Conservation (phyloP, 495 filamentous ascomycete species). For the Trichocladium antarcticum region DNA sequence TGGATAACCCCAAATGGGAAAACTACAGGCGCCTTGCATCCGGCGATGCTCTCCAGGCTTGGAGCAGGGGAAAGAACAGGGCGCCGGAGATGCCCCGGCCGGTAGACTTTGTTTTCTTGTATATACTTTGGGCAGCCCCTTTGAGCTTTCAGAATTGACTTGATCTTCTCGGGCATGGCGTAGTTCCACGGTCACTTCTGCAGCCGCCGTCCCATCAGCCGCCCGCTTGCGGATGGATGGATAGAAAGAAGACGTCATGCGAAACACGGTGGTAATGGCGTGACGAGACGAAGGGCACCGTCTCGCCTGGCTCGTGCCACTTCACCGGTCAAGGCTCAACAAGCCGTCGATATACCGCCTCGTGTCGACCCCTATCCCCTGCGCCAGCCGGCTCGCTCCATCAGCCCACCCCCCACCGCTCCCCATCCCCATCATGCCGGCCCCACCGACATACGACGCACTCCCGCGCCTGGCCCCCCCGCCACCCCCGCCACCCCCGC, state of each 20-base stretch:
- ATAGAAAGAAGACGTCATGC: too few species aligned
- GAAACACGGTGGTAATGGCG: too few species aligned
- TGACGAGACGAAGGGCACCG: too few species aligned
- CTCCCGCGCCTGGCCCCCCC: slow-evolving; percentile 24
- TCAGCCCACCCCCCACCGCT: slow-evolving; percentile 42
- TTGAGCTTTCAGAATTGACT: background rate
- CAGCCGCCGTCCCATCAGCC: too few species aligned
- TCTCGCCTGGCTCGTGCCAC: too few species aligned
- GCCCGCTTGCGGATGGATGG: too few species aligned
- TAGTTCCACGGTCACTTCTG: too few species aligned
- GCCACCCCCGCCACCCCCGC: slow-evolving; percentile 22
- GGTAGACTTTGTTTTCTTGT: slow-evolving; percentile 24
- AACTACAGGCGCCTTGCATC: background rate
- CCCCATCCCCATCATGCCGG: slow-evolving; percentile 27
- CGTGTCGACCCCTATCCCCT: slow-evolving; percentile 82
- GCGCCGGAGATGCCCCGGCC: background rate
- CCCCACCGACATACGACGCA: slow-evolving; percentile 32
- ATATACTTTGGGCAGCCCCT: slow-evolving; percentile 14
- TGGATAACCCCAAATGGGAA: background rate
- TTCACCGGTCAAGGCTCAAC: slow-evolving; percentile 62
- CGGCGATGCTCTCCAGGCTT: background rate
- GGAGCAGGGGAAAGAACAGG: background rate
- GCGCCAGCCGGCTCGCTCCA: slow-evolving; percentile 56
- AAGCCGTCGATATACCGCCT: slow-evolving; percentile 75
- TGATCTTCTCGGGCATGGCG: too few species aligned